Percentiles rank a stretch among this genome's conserved stretches.
These are phyloP conservation scores for Penicillium sp. DNA, from an alignment of 2,329 filamentous ascomycete species.

Conservation along the genomic window DNA sequence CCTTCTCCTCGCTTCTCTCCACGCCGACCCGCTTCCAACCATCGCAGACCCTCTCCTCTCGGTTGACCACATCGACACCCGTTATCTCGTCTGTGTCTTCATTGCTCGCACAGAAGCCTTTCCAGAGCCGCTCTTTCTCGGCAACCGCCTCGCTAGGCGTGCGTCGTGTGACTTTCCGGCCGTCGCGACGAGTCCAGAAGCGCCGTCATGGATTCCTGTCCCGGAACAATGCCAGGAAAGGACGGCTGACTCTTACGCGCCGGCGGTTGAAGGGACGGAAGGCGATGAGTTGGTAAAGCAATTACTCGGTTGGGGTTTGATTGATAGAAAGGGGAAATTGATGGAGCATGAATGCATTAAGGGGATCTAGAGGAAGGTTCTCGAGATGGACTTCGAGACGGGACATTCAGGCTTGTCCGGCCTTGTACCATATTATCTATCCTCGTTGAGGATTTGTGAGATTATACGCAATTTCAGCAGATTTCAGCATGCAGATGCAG, in stretches of 20 bases:
- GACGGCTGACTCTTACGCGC: slow-evolving; percentile 54
- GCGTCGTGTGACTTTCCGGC: slow-evolving; percentile 57
- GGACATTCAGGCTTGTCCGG: slow-evolving; percentile 9
- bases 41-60: slow-evolving; percentile 32
- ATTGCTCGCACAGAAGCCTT: slow-evolving; percentile 29
- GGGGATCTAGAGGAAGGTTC: background rate
- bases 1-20: slow-evolving; percentile 41
- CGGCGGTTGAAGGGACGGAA: slow-evolving; percentile 55
- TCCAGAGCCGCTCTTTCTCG: slow-evolving; percentile 42
- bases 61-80: slow-evolving; percentile 15
- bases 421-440: slow-evolving; percentile 25
- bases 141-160: slow-evolving; percentile 43
- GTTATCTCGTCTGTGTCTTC: slow-evolving; percentile 18
- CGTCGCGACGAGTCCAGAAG: slow-evolving; percentile 60
- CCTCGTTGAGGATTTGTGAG: slow-evolving; percentile 10
- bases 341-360: slow-evolving; percentile 1
- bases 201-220: slow-evolving; percentile 60
- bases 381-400: background rate
- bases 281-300: slow-evolving; percentile 51
- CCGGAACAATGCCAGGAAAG: slow-evolving; percentile 52
- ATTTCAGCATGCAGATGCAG: background rate
- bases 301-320: background rate
- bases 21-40: slow-evolving; percentile 24
- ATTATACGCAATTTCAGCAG: slow-evolving; percentile 15
- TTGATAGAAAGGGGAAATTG: background rate